Conservation (phyloP, 208 protist species). For the Plasmodiophora brassicae region DNA sequence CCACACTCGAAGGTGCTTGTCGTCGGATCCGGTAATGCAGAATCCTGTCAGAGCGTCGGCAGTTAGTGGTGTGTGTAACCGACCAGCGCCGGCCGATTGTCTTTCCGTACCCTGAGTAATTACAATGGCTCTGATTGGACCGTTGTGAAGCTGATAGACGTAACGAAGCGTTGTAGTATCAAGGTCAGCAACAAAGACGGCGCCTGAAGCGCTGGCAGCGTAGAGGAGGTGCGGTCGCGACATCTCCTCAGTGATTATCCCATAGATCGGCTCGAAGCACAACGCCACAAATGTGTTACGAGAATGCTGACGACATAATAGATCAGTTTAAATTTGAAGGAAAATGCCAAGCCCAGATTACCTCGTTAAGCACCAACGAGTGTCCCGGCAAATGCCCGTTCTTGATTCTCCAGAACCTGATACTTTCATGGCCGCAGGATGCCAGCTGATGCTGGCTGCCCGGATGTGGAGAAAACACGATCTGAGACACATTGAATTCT, state of each 20-base stretch:
- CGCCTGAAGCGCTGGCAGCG: background rate
- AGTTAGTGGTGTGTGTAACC: background rate
- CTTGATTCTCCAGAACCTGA: background rate
- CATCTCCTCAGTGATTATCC: background rate
- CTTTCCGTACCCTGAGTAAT: background rate
- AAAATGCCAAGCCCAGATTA: background rate
- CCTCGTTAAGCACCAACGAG: background rate
- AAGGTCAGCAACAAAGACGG: background rate
- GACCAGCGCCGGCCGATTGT: background rate
- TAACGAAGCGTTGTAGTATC: background rate
- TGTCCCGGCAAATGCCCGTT: slow-evolving; percentile 13
- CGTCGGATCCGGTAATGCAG: background rate
- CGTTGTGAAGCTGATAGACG: background rate
- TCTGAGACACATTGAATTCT: background rate
- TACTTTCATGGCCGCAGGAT: background rate
- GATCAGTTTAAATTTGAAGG: background rate
- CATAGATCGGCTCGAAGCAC: background rate
- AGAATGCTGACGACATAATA: background rate
- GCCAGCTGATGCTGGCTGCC: background rate
- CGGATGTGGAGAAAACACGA: background rate
- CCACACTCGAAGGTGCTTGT: background rate
- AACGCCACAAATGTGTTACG: background rate
- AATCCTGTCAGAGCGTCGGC: no score
- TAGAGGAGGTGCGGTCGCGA: background rate
- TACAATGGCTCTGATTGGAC: background rate